Conservation (phyloP, 116 monocot genomes). For the Trichopus zeylanicus region DNA sequence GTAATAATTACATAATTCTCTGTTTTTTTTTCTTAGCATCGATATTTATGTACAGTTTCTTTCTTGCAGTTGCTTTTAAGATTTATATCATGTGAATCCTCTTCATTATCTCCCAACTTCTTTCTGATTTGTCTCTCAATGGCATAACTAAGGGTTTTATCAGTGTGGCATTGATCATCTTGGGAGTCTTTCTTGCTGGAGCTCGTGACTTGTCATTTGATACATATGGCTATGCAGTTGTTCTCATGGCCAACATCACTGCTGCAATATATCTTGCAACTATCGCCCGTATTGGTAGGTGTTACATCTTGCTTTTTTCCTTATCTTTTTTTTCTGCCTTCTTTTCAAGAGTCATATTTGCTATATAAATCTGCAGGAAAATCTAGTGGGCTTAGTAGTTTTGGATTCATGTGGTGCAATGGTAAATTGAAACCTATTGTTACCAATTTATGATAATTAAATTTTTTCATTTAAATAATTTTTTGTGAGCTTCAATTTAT, state of each 20-base stretch:
- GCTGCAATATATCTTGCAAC: conserved; percentile 97
- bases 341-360: not conserved
- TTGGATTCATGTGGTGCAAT: conserved; percentile 99
- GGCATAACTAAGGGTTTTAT: conserved; percentile 56
- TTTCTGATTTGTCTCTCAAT: conserved; percentile 43
- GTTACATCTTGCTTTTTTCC: not conserved
- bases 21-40: too few relatives aligned
- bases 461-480: too few relatives aligned
- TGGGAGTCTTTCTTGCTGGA: conserved; percentile 96
- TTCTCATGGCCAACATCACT: conserved; percentile 75
- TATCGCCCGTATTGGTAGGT: conserved; percentile 72
- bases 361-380: conserved; percentile 47
- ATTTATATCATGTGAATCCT: too few relatives aligned
- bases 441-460: too few relatives aligned
- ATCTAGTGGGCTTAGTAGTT: conserved; percentile 94
- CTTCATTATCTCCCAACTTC: too few relatives aligned
- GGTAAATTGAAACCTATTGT: conserved; percentile 55
- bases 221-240: conserved; percentile 75
- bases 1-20: too few relatives aligned
- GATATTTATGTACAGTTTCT: too few relatives aligned
- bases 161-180: conserved; percentile 87
- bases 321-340: not conserved
- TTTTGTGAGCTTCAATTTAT: too few relatives aligned
- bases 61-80: too few relatives aligned
- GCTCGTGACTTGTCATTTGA: conserved; percentile 86